These are phyloP conservation scores for Pleurozium schreberi DNA, from an alignment of 225 moss, liverwort and hornwort genomes.

Conservation along the genomic window DNA sequence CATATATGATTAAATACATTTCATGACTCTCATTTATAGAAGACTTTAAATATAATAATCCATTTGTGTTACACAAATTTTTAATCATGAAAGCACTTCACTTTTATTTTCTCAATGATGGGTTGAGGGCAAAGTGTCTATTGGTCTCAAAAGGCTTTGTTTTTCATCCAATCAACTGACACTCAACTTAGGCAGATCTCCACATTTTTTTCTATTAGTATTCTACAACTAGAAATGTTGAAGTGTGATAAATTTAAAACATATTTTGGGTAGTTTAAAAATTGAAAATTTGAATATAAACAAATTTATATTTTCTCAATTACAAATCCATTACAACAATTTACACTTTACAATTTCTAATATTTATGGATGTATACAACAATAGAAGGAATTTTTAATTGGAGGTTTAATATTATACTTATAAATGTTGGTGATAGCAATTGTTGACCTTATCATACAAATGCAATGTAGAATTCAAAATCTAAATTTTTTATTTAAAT, in stretches of 20 bases:
- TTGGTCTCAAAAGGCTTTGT: neutral
- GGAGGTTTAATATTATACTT: neutral
- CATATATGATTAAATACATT: neutral
- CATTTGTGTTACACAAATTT: neutral
- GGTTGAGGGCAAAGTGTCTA: neutral
- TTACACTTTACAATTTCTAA: neutral
- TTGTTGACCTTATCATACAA: neutral
- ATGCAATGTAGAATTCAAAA: neutral
- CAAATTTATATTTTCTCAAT: neutral
- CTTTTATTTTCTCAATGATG: neutral
- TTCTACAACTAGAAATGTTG: neutral
- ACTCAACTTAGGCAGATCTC: fast-evolving
- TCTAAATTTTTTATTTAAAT: neutral
- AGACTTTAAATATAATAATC: neutral
- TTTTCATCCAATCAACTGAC: neutral
- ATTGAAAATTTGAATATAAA: neutral
- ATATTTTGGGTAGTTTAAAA: neutral
- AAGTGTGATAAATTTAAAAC: no score
- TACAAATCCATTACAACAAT: neutral
- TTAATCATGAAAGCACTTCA: neutral
- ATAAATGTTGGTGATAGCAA: neutral
- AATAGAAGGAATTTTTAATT: no score
- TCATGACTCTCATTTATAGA: neutral
- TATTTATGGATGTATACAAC: neutral
- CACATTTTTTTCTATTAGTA: neutral